Conservation (phyloP, 257 asterid species). For the Capsicum rhomboideum region DNA sequence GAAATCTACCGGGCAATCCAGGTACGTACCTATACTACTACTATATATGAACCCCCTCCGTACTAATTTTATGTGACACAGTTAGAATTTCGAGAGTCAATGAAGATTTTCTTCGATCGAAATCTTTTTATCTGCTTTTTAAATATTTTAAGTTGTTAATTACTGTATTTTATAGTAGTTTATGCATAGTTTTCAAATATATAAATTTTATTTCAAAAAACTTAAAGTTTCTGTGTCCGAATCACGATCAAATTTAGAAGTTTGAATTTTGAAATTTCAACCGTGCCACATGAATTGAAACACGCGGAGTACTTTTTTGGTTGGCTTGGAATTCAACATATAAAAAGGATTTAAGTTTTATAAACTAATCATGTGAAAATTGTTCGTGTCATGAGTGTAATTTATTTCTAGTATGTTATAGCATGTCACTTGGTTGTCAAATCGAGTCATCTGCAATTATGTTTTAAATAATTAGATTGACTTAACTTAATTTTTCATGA, state of each 20-base stretch:
- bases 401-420: neutral
- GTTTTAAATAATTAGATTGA: neutral
- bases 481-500: neutral
- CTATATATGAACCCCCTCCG: neutral
- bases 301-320: neutral
- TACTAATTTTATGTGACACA: neutral
- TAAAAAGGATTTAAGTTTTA: neutral
- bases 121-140: neutral
- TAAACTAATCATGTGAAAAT: neutral
- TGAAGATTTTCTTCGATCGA: neutral
- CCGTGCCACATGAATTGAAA: neutral
- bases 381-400: neutral
- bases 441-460: neutral
- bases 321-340: neutral
- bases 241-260: neutral
- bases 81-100: neutral
- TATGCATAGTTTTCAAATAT: too few species aligned
- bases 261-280: neutral
- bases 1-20: conserved; percentile 76
- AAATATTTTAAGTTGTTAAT: neutral
- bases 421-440: neutral
- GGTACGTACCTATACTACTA: conserved; percentile 33
- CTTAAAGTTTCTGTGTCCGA: neutral
- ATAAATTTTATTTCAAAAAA: too few species aligned
- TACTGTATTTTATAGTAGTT: neutral